Evolutionary conservation across 805 yeast genomes (phyloP), one percentile per base, ranked within the genome.

Genomic region (Ogataea polymorpha): DNA sequence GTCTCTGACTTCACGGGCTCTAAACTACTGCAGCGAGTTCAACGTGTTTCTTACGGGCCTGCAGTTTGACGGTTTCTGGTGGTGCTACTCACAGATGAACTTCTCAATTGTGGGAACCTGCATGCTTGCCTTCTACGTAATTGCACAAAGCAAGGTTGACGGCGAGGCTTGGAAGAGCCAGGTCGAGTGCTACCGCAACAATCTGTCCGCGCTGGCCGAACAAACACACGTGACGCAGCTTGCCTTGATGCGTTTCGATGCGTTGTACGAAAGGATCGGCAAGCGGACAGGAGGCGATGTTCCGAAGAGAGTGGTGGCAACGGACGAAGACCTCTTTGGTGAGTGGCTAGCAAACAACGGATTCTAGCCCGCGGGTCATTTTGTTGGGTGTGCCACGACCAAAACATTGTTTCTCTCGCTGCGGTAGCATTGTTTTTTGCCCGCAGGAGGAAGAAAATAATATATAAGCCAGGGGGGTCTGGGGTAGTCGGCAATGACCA

Each of bases 11-110:
- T 11, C 13, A 24, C 13, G 26, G 12, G 44, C 40, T 11, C 16
- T 23, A 15, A 28, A 24, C 13, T 15, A 14, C 14, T 31, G 16
- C 20, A 30, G 20, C n/a, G 14, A 34, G 13, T 25, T 41, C n/a
- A 30, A 23, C 13, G 40, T 30, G 6, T 14, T 25, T 13, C 24
- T 41, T 5, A 27, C 28, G 11, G 32, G 31, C 10, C 32, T 41
- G 13, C 39, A 40, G 13, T 15, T 43, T 18, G 32, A 30, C 23
- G 23, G 36, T 5, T 30, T 39, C 18, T 43, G 44, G 44, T 43
- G 46, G 46, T 38, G 46, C 24, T 43, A 27, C 23, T 43, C 44
- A 5, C 13, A 44, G 10, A 13, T 34, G 18, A 43, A 43, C 23
- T 34, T 43, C 20, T 23, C 39, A 10, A 35, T 43, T 8, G 42